Conservation (phyloP, 2,329 filamentous ascomycete species). For the Lachnellula hyalina region DNA sequence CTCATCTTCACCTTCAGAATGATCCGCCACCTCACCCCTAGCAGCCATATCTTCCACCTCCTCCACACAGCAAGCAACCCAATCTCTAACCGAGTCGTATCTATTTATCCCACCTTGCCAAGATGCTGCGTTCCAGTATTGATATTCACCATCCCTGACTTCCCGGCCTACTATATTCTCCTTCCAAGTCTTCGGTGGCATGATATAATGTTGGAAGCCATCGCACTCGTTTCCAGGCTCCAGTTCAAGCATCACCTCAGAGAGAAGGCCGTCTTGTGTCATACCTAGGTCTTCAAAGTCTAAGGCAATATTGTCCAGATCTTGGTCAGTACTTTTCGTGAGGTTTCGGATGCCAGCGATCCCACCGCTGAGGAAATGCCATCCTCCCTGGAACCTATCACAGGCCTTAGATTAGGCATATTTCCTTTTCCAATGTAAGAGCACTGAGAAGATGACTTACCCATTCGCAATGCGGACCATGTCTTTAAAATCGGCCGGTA, state of each 20-base stretch:
- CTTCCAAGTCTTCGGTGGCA: slow-evolving; percentile 5
- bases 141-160: slow-evolving; percentile 5
- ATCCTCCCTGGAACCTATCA: slow-evolving; percentile 11
- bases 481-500: slow-evolving; percentile 12
- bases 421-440: neutral
- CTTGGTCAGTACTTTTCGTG: neutral
- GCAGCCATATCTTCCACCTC: slow-evolving; percentile 65
- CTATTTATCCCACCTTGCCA: neutral
- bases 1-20: neutral
- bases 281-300: neutral
- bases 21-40: slow-evolving; percentile 29
- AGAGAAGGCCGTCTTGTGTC: neutral
- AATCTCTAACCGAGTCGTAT: slow-evolving; percentile 15
- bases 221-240: slow-evolving; percentile 1
- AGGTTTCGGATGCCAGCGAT: slow-evolving; percentile 6
- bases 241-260: neutral
- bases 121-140: slow-evolving; percentile 3
- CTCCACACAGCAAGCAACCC: slow-evolving; percentile 62
- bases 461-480: slow-evolving; percentile 14
- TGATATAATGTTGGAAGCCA: slow-evolving; percentile 3
- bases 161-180: neutral
- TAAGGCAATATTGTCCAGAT: neutral
- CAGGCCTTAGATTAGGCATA: too few species aligned
- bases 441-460: slow-evolving; percentile 2
- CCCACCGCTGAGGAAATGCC: slow-evolving; percentile 11